phyloP scores from a whole-genome alignment of 2,329 filamentous ascomycete genomes.

The Xylariaceae sp. region DNA sequence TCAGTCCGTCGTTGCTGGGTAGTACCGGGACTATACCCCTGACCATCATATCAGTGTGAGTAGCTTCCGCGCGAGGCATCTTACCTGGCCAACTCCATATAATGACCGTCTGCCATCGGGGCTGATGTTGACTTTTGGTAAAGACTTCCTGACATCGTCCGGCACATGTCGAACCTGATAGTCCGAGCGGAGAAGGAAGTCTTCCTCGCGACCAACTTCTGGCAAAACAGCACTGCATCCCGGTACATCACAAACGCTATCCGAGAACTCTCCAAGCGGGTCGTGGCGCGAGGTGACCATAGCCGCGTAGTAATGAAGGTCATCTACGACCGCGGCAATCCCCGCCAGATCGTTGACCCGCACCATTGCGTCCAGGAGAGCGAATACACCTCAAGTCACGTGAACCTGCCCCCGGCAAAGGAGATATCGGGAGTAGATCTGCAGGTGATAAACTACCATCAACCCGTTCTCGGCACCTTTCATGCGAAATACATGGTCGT shows the following conservation, averaged over 20 bases:
- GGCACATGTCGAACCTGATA: conserved; percentile 73
- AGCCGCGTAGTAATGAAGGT: conserved; percentile 62
- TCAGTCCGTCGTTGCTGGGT: conserved; percentile 48
- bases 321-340: conserved; percentile 66
- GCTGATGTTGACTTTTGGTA: too few species aligned
- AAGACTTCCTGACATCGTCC: conserved; percentile 61
- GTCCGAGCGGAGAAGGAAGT: conserved; percentile 67
- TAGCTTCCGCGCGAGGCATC: conserved; percentile 1
- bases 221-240: conserved; percentile 64
- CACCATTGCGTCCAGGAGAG: conserved; percentile 55
- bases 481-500: conserved; percentile 75
- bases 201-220: conserved; percentile 70
- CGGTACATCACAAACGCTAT: conserved; percentile 63
- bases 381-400: conserved; percentile 51
- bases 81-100: too few species aligned
- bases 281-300: conserved; percentile 48
- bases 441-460: conserved; percentile 68
- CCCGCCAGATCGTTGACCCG: conserved; percentile 59
- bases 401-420: conserved; percentile 55
- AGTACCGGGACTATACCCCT: conserved; percentile 59
- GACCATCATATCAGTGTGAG: conserved; percentile 59
- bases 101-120: too few species aligned
- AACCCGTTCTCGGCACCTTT: conserved; percentile 65
- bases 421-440: conserved; percentile 69
- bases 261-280: conserved; percentile 61